Evolutionary conservation across 108 stramenopile species (phyloP).

Genomic region (Cylindrotheca closterium): DNA sequence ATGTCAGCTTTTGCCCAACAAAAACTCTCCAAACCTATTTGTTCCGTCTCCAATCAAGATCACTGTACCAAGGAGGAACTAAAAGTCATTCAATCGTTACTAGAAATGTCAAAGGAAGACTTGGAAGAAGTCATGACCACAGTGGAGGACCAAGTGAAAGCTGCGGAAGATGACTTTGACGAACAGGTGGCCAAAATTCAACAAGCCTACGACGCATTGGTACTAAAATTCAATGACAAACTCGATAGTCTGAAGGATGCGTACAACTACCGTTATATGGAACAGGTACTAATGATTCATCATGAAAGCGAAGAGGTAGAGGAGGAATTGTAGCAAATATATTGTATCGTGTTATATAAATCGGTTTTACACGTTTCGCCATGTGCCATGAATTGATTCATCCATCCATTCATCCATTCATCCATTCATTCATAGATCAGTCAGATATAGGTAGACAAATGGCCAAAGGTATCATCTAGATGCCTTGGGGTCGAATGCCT

Average conservation of each 20-base stretch:
- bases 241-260: slow-evolving; percentile 47
- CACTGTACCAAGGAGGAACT: slow-evolving; percentile 62
- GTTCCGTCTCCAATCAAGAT: slow-evolving; percentile 43
- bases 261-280: slow-evolving; percentile 38
- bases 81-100: slow-evolving; percentile 46
- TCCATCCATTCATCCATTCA: too few relatives aligned
- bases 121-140: slow-evolving; percentile 41
- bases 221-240: slow-evolving; percentile 35
- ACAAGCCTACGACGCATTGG: slow-evolving; percentile 44
- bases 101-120: slow-evolving; percentile 48
- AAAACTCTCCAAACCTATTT: slow-evolving; percentile 60
- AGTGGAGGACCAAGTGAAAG: slow-evolving; percentile 52
- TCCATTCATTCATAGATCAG: too few relatives aligned
- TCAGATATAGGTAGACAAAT: too few relatives aligned
- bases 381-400: too few relatives aligned
- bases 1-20: slow-evolving; percentile 66
- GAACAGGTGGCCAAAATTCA: slow-evolving; percentile 53
- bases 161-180: slow-evolving; percentile 56
- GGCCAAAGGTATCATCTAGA: too few relatives aligned
- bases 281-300: slow-evolving; percentile 19
- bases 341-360: neutral
- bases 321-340: too few relatives aligned
- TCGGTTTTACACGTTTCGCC: too few relatives aligned
- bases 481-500: too few relatives aligned
- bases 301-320: neutral